Evolutionary conservation across 1,139 yeast species (phyloP), one percentile per base, ranked within the genome.

Genomic region (Eremothecium cymbalariae): DNA sequence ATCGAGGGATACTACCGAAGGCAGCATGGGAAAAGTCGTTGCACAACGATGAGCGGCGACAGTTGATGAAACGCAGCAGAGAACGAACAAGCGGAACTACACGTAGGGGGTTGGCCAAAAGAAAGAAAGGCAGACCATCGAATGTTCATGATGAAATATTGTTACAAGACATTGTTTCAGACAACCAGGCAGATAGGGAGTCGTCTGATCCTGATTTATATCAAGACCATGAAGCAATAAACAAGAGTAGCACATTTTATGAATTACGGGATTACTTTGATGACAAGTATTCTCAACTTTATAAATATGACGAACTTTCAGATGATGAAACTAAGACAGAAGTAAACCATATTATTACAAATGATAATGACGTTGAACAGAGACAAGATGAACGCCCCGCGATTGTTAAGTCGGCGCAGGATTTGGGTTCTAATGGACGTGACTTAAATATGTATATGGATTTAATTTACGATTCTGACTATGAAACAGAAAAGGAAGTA

Each of bases 1-100:
- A 50, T 32, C 43, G 48, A 20, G 60, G 60, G 18, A 42, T 56
- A 11, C 36, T 56, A 14, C 60, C 60, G 4, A 48, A 43, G 27
- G 39, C 43, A 28, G 53, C 53, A 3, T 56, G 60, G 60, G 47
- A 46, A 25, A 52, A 45, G 32, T 43, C 55, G 6, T 18, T 53
- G 11, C 11, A 6, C 13, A 9, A 11, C 18, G 28, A 18, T 32
- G 41, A 13, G 34, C 31, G 21, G 27, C 34, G 20, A 19, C 28
- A 4, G 19, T 20, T 4, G 24, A 15, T 8, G 20, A 11, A 8
- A 22, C 14, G 21, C 12, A 8, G 20, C 20, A 22, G 32, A 30
- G 29, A 23, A 21, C 20, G 15, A 31, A 21, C 16, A 18, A 24
- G 19, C 30, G 28, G 32, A 24, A 31, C 27, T 33, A 18, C 36